These are phyloP conservation scores for Colletotrichum brevisporum DNA, from an alignment of 2,329 filamentous ascomycete genomes.

Conservation along the genomic window DNA sequence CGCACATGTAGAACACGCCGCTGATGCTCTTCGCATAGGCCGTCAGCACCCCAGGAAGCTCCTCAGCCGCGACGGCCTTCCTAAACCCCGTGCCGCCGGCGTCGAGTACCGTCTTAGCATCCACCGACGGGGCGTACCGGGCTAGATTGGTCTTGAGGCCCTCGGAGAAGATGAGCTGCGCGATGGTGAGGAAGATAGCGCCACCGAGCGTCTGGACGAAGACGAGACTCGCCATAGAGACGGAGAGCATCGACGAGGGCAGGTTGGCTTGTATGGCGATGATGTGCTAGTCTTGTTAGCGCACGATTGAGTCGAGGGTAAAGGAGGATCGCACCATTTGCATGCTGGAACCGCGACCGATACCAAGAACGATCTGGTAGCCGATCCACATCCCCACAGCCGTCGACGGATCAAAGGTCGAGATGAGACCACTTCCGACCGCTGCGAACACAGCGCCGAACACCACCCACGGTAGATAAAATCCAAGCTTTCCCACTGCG, in stretches of 20 bases:
- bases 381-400: slow-evolving; percentile 58
- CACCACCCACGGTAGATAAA: slow-evolving; percentile 46
- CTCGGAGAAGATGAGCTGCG: slow-evolving; percentile 41
- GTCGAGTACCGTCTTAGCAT: slow-evolving; percentile 51
- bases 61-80: slow-evolving; percentile 46
- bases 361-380: slow-evolving; percentile 62
- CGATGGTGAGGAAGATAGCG: slow-evolving; percentile 60
- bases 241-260: slow-evolving; percentile 43
- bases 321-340: slow-evolving; percentile 57
- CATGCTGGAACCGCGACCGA: slow-evolving; percentile 59
- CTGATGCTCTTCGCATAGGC: slow-evolving; percentile 57
- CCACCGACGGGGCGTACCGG: slow-evolving; percentile 48
- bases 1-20: slow-evolving; percentile 48
- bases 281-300: slow-evolving; percentile 48
- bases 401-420: slow-evolving; percentile 53
- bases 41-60: slow-evolving; percentile 53
- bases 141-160: slow-evolving; percentile 11
- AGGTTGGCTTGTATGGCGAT: slow-evolving; percentile 49
- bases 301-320: slow-evolving; percentile 43
- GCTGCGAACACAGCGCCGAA: slow-evolving; percentile 53
- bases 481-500: slow-evolving; percentile 48
- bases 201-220: slow-evolving; percentile 62
- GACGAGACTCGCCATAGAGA: slow-evolving; percentile 47
- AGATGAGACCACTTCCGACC: slow-evolving; percentile 54
- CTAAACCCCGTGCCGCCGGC: slow-evolving; percentile 60